These are phyloP conservation scores for Rhododendron williamsianum DNA, from an alignment of 148 eudicot species.

Conservation along the genomic window DNA sequence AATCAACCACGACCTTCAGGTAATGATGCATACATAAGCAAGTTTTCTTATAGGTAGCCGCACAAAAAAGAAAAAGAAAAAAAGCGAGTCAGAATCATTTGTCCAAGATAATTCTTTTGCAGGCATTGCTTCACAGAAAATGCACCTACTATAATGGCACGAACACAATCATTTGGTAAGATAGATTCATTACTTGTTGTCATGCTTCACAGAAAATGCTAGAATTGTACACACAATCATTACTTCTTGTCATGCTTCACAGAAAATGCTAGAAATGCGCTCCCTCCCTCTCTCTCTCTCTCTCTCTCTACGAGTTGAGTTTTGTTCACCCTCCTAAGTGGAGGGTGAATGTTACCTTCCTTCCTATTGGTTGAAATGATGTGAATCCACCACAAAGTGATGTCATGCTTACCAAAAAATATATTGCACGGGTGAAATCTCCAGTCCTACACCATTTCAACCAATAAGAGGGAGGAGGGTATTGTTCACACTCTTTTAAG, in stretches of 20 bases:
- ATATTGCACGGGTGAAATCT: no score
- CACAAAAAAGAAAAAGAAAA: background rate
- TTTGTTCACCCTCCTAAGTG: no score
- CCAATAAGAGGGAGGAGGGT: accelerated
- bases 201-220: background rate
- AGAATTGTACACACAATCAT: background rate
- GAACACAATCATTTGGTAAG: background rate
- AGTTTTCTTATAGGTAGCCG: background rate
- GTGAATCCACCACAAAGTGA: no score
- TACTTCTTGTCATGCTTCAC: background rate
- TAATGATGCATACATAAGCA: background rate
- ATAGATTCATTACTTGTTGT: background rate
- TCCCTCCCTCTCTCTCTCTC: background rate
- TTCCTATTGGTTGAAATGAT: no score
- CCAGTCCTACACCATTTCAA: no score
- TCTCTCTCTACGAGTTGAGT: no score
- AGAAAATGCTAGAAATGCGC: background rate
- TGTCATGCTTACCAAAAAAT: no score
- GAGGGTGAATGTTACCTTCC: no score
- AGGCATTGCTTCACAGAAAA: background rate
- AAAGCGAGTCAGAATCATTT: background rate
- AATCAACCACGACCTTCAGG: background rate
- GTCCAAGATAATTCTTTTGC: background rate
- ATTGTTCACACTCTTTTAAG: no score
- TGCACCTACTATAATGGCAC: background rate